phyloP scores from a whole-genome alignment of 805 yeast genomes.

The Peterozyma xylosa region DNA sequence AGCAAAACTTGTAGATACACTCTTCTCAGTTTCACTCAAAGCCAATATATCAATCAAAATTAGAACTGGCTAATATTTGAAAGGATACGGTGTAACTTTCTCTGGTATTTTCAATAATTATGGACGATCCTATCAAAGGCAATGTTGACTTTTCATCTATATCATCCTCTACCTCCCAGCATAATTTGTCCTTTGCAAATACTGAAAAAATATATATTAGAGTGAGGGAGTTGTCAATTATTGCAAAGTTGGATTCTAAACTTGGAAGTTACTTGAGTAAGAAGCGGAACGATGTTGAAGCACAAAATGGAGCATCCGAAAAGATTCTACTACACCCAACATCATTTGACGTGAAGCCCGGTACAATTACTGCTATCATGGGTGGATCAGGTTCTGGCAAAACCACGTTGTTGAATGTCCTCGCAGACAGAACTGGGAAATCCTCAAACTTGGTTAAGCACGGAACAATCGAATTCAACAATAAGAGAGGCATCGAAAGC shows the following conservation, averaged over 20 bases:
- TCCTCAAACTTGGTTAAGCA: conserved; percentile 21
- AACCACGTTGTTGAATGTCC: conserved; percentile 65
- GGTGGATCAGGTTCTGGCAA: conserved; percentile 90
- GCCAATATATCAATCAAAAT: too few relatives aligned
- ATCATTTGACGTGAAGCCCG: conserved; percentile 51
- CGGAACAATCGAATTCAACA: conserved; percentile 40
- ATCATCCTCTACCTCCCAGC: not conserved
- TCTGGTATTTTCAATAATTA: too few relatives aligned
- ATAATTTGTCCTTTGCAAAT: conserved; percentile 16
- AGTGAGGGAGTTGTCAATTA: conserved; percentile 18
- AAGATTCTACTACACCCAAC: conserved; percentile 39
- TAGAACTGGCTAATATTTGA: too few relatives aligned
- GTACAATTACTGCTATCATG: conserved; percentile 68
- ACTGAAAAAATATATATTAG: conserved; percentile 17
- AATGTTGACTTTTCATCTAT: too few relatives aligned
- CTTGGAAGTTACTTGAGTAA: not conserved
- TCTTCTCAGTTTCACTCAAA: too few relatives aligned
- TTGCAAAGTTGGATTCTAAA: conserved; percentile 7
- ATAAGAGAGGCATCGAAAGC: conserved; percentile 15
- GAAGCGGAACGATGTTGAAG: conserved; percentile 15
- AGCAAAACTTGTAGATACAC: too few relatives aligned
- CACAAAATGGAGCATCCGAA: conserved; percentile 9
- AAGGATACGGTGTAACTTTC: too few relatives aligned
- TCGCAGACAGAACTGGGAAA: conserved; percentile 39
- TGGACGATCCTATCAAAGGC: too few relatives aligned